These are phyloP conservation scores for Pleurotus citrinopileatus DNA, from an alignment of 768 basidiomycete species.

Conservation along the genomic window DNA sequence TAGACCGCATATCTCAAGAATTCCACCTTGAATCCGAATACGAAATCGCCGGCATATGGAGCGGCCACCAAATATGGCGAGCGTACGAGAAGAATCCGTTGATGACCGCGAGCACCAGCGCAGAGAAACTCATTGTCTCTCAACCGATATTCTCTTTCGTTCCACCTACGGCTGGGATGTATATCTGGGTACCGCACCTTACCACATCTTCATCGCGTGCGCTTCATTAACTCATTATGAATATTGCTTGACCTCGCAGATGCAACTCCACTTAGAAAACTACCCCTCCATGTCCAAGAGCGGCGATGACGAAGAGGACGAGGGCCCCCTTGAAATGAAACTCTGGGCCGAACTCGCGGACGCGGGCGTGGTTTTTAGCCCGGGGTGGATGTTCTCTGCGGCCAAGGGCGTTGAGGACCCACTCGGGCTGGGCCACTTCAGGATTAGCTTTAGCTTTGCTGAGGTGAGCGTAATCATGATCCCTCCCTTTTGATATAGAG, in stretches of 20 bases:
- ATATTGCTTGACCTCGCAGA: constrained; percentile 29
- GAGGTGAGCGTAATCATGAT: constrained; percentile 32
- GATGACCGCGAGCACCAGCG: constrained; percentile 10
- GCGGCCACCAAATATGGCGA: constrained; percentile 40
- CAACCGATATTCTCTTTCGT: constrained; percentile 60
- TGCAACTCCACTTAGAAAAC: constrained; percentile 59
- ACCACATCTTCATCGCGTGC: background rate
- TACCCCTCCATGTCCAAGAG: constrained; percentile 39
- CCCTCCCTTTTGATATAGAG: background rate
- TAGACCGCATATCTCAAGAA: constrained; percentile 60
- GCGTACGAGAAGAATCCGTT: constrained; percentile 35
- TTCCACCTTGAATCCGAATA: constrained; percentile 52
- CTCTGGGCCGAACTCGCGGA: constrained; percentile 63
- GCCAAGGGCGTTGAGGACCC: constrained; percentile 17
- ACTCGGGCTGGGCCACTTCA: constrained; percentile 44
- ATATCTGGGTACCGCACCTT: constrained; percentile 55
- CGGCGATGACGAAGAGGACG: constrained; percentile 25
- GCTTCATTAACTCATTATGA: background rate
- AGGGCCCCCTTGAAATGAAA: constrained; percentile 45
- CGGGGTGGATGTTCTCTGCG: constrained; percentile 50
- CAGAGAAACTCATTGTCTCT: constrained; percentile 35
- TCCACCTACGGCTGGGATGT: constrained; percentile 84
- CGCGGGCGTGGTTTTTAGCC: constrained; percentile 59
- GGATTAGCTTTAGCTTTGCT: constrained; percentile 54
- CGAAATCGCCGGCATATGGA: constrained; percentile 24